A percentile compares a stretch with the other conserved stretches of the same genome.
These are phyloP conservation scores for Alternaria brassicicola DNA, from an alignment of 2,329 filamentous ascomycete genomes.

Conservation along the genomic window DNA sequence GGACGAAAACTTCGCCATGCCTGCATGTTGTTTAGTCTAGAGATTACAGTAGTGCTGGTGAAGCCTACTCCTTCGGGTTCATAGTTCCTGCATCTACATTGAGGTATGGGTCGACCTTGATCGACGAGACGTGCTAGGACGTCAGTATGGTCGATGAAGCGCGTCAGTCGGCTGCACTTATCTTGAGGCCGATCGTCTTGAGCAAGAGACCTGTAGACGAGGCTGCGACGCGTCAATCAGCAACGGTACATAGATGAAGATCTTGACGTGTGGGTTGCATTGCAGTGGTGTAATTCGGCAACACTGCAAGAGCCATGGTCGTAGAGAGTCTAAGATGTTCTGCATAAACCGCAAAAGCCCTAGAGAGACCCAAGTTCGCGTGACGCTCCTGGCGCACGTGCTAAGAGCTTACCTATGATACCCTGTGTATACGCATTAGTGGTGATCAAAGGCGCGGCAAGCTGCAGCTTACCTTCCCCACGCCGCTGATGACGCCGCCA, in stretches of 20 bases:
- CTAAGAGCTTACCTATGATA: constrained; percentile 64
- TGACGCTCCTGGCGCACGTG: background rate
- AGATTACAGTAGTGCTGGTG: background rate
- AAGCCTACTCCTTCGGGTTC: constrained; percentile 67
- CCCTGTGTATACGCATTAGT: constrained; percentile 54
- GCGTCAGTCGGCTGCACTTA: constrained; percentile 55
- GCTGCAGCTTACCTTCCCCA: constrained; percentile 54
- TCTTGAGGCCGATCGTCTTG: constrained; percentile 80
- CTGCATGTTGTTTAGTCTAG: constrained; percentile 49
- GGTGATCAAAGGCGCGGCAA: constrained; percentile 16
- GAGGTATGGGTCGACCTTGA: constrained; percentile 76
- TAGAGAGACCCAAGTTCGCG: background rate
- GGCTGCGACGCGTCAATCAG: constrained; percentile 55
- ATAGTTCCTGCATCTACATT: constrained; percentile 78
- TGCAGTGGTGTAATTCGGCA: background rate
- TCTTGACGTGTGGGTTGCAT: background rate
- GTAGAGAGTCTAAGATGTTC: background rate
- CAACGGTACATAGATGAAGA: background rate
- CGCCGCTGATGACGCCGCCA: constrained; percentile 62
- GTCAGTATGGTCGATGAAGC: constrained; percentile 39
- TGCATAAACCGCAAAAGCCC: background rate
- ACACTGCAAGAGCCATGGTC: background rate
- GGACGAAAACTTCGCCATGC: constrained; percentile 89
- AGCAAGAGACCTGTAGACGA: constrained; percentile 76
- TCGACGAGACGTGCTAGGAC: constrained; percentile 63